Percentiles rank a stretch among this genome's conserved stretches.
phyloP scores from a whole-genome alignment of 139 green algal species.

The Pleodorina starrii region DNA sequence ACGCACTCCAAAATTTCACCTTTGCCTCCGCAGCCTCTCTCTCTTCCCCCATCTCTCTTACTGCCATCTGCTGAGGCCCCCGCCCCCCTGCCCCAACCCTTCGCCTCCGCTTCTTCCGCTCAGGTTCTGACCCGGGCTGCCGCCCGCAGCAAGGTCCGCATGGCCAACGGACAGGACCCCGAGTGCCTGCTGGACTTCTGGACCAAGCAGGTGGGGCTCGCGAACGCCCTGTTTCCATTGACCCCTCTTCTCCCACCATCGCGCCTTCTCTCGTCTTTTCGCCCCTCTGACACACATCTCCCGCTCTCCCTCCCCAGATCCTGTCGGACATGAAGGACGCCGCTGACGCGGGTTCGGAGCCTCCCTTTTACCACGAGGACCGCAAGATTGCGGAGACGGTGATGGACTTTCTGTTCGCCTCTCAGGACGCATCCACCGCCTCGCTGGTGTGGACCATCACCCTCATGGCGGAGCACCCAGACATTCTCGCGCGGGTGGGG shows the following conservation, averaged over 20 bases:
- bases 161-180: conserved; percentile 69
- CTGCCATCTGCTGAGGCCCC: too few species aligned
- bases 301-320: conserved; percentile 36
- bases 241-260: not conserved
- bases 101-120: too few species aligned
- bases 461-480: conserved; percentile 87
- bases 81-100: too few species aligned
- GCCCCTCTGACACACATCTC: not conserved
- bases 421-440: conserved; percentile 88
- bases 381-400: conserved; percentile 82
- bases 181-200: conserved; percentile 87
- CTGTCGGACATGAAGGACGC: conserved; percentile 72
- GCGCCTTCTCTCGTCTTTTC: not conserved
- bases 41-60: not conserved
- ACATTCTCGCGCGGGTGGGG: conserved; percentile 72
- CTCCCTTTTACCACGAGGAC: conserved; percentile 71
- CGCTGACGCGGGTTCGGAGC: conserved; percentile 64
- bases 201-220: conserved; percentile 62
- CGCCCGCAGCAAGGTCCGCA: conserved; percentile 69
- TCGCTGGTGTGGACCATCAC: conserved; percentile 86
- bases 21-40: too few species aligned
- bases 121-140: conserved; percentile 45
- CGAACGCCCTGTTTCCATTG: not conserved
- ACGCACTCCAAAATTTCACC: too few species aligned
- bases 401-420: conserved; percentile 93